phyloP scores from a whole-genome alignment of 495 filamentous ascomycete species.

The Aspergillus steynii region DNA sequence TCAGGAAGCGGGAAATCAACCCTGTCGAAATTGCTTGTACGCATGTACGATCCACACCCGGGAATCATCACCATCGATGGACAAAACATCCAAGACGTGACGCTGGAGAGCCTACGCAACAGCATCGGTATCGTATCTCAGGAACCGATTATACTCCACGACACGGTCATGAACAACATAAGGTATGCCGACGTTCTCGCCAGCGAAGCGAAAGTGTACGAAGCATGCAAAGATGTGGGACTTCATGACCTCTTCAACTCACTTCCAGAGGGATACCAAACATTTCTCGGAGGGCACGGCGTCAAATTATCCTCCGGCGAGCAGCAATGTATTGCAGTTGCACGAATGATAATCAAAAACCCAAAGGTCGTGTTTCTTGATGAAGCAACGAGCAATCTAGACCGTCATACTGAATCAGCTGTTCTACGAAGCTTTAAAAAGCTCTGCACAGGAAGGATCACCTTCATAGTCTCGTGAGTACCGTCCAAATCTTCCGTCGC shows the following conservation, averaged over 20 bases:
- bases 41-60: slow-evolving; percentile 66
- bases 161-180: slow-evolving; percentile 73
- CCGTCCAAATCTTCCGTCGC: background rate
- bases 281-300: slow-evolving; percentile 61
- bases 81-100: slow-evolving; percentile 69
- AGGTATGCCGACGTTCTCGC: slow-evolving; percentile 64
- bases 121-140: slow-evolving; percentile 71
- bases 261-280: slow-evolving; percentile 64
- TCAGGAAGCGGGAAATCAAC: slow-evolving; percentile 79
- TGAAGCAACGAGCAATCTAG: background rate
- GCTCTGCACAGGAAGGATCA: background rate
- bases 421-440: background rate
- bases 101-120: slow-evolving; percentile 63
- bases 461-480: background rate
- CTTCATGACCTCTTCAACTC: slow-evolving; percentile 68
- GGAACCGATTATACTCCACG: slow-evolving; percentile 69
- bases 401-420: background rate
- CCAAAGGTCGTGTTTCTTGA: background rate
- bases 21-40: slow-evolving; percentile 67
- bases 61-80: slow-evolving; percentile 73
- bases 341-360: background rate
- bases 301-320: slow-evolving; percentile 75
- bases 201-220: slow-evolving; percentile 63
- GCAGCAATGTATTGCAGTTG: slow-evolving; percentile 42
- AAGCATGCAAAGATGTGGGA: slow-evolving; percentile 68